phyloP scores from a whole-genome alignment of 495 filamentous ascomycete genomes.

The Aspergillus avenaceus region DNA sequence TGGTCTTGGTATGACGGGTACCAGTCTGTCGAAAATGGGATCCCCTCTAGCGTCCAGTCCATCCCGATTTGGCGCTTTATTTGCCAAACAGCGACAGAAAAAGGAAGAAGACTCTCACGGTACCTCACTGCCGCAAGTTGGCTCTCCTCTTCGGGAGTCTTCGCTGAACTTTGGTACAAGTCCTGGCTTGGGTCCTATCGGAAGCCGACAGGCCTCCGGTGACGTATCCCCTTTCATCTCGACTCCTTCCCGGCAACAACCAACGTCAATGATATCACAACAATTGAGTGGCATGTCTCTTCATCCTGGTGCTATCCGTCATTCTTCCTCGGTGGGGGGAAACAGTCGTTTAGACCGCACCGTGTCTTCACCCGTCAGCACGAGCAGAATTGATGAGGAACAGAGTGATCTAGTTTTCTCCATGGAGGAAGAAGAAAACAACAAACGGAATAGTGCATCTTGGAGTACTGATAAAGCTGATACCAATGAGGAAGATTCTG shows the following conservation, averaged over 20 bases:
- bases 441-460: slow-evolving; percentile 39
- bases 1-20: slow-evolving; percentile 56
- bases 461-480: slow-evolving; percentile 22
- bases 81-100: slow-evolving; percentile 66
- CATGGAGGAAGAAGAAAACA: slow-evolving; percentile 68
- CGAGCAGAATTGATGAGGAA: slow-evolving; percentile 69
- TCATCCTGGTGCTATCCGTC: slow-evolving; percentile 42
- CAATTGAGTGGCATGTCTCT: slow-evolving; percentile 53
- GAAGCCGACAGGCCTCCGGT: slow-evolving; percentile 41
- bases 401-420: slow-evolving; percentile 70
- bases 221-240: slow-evolving; percentile 62
- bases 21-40: slow-evolving; percentile 68
- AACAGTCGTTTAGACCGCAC: slow-evolving; percentile 39
- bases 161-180: slow-evolving; percentile 53
- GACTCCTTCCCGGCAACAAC: slow-evolving; percentile 61
- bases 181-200: slow-evolving; percentile 60
- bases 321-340: slow-evolving; percentile 28
- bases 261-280: slow-evolving; percentile 66
- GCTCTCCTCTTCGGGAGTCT: slow-evolving; percentile 91
- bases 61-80: slow-evolving; percentile 81
- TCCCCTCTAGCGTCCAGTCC: slow-evolving; percentile 78
- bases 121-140: slow-evolving; percentile 78
- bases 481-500: slow-evolving; percentile 16
- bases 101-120: slow-evolving; percentile 66
- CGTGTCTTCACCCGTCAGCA: slow-evolving; percentile 43